These are phyloP conservation scores for Carex arenaria DNA, from an alignment of 202 grass and related monocot species.

Conservation along the genomic window DNA sequence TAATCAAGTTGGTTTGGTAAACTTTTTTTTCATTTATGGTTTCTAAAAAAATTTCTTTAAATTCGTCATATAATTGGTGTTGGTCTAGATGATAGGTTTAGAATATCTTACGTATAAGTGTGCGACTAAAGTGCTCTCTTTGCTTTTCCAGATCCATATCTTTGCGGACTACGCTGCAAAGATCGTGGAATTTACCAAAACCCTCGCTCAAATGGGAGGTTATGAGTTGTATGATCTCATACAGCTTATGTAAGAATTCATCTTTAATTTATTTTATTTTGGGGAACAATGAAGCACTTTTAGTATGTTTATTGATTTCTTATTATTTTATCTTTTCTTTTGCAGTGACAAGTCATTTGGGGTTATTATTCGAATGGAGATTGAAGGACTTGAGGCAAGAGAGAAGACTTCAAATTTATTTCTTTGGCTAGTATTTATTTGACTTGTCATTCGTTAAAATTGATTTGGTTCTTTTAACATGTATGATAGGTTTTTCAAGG, in stretches of 20 bases:
- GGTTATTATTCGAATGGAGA: constrained; percentile 35
- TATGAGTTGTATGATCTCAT: constrained; percentile 46
- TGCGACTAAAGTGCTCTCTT: background rate
- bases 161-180: constrained; percentile 33
- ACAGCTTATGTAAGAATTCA: constrained; percentile 25
- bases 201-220: constrained; percentile 22
- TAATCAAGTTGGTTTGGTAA: too few species aligned
- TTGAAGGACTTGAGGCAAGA: constrained; percentile 37
- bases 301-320: background rate
- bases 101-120: too few species aligned
- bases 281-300: background rate
- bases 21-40: too few species aligned
- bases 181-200: constrained; percentile 26
- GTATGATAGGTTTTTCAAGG: constrained; percentile 27
- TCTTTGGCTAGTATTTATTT: background rate
- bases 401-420: background rate
- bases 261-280: background rate
- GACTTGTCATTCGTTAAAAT: background rate
- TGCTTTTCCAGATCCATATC: constrained; percentile 21
- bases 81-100: too few species aligned
- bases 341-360: constrained; percentile 42
- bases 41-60: too few species aligned
- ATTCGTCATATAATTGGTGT: too few species aligned
- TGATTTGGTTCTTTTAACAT: background rate
- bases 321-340: background rate